A percentile compares a stretch with the other conserved stretches of the same genome.
These are phyloP conservation scores for Pythium scleroteichum DNA, from an alignment of 352 stramenopile species.

Conservation along the genomic window DNA sequence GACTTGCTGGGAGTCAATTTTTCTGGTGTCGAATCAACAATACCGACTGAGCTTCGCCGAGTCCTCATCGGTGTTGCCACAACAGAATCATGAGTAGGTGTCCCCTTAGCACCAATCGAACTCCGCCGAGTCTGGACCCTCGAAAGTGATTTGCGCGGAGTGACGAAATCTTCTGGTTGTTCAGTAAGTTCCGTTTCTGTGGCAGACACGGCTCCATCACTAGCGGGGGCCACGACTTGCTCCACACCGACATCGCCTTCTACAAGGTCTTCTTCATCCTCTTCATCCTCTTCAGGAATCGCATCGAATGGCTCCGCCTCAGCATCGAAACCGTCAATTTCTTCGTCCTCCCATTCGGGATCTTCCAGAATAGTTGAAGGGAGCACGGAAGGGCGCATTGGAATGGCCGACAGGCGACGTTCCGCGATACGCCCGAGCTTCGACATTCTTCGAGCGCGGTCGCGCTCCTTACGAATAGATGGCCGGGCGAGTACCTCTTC, in stretches of 20 bases:
- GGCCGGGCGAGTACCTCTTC: conserved; percentile 65
- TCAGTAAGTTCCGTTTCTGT: not conserved
- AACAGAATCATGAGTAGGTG: conserved; percentile 2
- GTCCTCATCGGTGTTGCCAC: not conserved
- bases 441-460: conserved; percentile 58
- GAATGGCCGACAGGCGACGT: conserved; percentile 47
- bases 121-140: conserved; percentile 7
- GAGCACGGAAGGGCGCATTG: conserved; percentile 38
- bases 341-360: conserved; percentile 51
- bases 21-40: not conserved
- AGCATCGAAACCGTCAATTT: conserved; percentile 30
- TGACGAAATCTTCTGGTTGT: conserved; percentile 2
- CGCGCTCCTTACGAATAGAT: conserved; percentile 60
- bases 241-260: conserved; percentile 3
- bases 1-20: not conserved
- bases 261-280: conserved; percentile 1
- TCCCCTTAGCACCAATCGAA: conserved; percentile 12
- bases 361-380: conserved; percentile 46
- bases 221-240: not conserved
- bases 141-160: conserved; percentile 14
- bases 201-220: no score
- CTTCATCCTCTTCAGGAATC: conserved; percentile 11
- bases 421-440: conserved; percentile 58
- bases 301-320: not conserved
- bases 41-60: conserved; percentile 1